Evolutionary conservation across 345 rosid genomes (phyloP), one percentile per base, ranked within the genome.

Genomic region (Bruguiera parviflora): DNA sequence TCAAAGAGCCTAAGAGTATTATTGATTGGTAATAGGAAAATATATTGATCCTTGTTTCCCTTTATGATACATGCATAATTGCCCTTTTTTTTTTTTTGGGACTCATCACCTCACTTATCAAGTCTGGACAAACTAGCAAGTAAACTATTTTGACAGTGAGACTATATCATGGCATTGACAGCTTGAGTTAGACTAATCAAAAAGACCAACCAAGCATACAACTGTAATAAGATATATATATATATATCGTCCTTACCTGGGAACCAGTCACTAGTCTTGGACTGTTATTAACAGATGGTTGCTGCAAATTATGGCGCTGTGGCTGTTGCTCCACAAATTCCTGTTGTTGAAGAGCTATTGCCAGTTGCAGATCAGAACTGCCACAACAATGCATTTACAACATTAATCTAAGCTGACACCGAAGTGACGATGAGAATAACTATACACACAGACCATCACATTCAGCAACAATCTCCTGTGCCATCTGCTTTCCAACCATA

Each of bases 301-400:
- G 96, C 68, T 84, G 89, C 53, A 69, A 37, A 75, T 76, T 81
- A 37, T 85, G 77, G 58, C 82, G 89, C 63, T 85, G 93, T 2
- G 77, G 86, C 77, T 84, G 98, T 33, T 89, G 94, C 72, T 73
- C 72, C 24, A 88, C 99, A 64, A 85, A 92, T 87, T 96, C 99
- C 73, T 90, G 89, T 58, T 96, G 99, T 73, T 96, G 99, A 77
- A 96, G 79, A 63, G 97, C 99, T 78, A 96, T 96, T 60, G 99
- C 99, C 63, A 88, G 80, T 83, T 92, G 96, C 65, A 92, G 86
- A 85, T 96, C 99, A 71, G 96, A 78, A 75, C 99, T 95, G 88
- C 80, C 66, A 83, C 66, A 70, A 78, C 33, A 53, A 63, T 49
- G 47, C 19, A 61, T 53, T 53, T 51, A 61, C 5, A 57, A 33